These are phyloP conservation scores for Rhizomucor pusillus DNA, from an alignment of 371 early-diverging fungal genomes.

Conservation along the genomic window DNA sequence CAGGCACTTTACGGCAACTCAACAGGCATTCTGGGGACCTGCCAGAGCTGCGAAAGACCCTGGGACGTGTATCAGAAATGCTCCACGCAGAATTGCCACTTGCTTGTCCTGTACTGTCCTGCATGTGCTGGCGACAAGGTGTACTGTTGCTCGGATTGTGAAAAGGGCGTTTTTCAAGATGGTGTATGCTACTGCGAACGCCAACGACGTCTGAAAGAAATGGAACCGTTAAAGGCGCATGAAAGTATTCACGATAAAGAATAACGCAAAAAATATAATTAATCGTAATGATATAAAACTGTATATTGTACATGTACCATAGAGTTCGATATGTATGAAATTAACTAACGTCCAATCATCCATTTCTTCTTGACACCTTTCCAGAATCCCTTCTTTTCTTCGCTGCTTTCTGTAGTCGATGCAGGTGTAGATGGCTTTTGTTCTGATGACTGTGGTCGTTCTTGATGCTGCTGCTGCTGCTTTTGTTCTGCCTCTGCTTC, in stretches of 20 bases:
- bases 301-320: constrained; percentile 4
- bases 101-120: constrained; percentile 36
- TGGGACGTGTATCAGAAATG: constrained; percentile 50
- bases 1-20: constrained; percentile 38
- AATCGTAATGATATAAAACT: not conserved
- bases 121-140: constrained; percentile 13
- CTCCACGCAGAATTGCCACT: constrained; percentile 24
- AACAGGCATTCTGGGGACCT: constrained; percentile 17
- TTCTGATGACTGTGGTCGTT: not conserved
- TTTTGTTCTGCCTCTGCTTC: not conserved
- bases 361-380: constrained; percentile 28
- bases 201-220: constrained; percentile 26
- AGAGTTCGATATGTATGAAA: not conserved
- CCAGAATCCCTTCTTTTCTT: constrained; percentile 18
- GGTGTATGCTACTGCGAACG: constrained; percentile 38
- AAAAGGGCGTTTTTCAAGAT: constrained; percentile 6
- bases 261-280: not conserved
- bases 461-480: not conserved
- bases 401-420: no score
- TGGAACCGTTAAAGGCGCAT: constrained; percentile 14
- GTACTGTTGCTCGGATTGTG: constrained; percentile 38
- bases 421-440: no score
- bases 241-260: not conserved
- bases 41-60: constrained; percentile 29
- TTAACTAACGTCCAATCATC: constrained; percentile 6